phyloP scores from a whole-genome alignment of 2,329 filamentous ascomycete species.

The Fusarium gaditjirri region DNA sequence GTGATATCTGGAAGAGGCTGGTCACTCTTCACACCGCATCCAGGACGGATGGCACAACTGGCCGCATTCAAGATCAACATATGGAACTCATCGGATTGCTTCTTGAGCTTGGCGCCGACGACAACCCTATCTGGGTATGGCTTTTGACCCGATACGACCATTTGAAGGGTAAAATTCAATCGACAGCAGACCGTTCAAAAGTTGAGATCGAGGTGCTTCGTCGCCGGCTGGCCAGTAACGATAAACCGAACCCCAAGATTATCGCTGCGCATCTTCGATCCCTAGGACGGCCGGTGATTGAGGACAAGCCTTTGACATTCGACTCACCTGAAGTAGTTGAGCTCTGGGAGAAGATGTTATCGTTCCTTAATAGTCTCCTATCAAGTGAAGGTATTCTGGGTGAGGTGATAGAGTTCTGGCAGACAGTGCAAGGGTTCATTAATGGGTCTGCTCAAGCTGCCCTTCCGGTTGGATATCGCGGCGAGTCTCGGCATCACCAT shows the following conservation, averaged over 20 bases:
- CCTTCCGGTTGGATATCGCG: constrained; percentile 83
- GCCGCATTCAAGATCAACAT: constrained; percentile 79
- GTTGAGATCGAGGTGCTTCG: constrained; percentile 93
- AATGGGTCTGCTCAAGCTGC: constrained; percentile 83
- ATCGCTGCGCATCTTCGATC: constrained; percentile 82
- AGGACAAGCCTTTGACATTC: constrained; percentile 70
- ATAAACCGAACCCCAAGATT: constrained; percentile 75
- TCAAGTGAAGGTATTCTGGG: constrained; percentile 84
- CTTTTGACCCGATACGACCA: constrained; percentile 89
- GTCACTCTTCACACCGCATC: constrained; percentile 72
- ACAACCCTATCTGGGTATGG: constrained; percentile 98
- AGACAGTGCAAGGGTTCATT: constrained; percentile 89
- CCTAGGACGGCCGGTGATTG: constrained; percentile 73
- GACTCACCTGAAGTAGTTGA: constrained; percentile 86
- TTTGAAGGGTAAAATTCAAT: constrained; percentile 84
- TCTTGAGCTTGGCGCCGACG: constrained; percentile 92
- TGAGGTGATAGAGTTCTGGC: constrained; percentile 94
- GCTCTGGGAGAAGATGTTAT: constrained; percentile 89
- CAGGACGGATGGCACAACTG: constrained; percentile 58
- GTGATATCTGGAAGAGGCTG: constrained; percentile 86
- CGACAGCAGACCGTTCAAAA: constrained; percentile 84
- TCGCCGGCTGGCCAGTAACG: constrained; percentile 78
- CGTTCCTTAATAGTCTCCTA: constrained; percentile 78
- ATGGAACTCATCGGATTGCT: constrained; percentile 91
- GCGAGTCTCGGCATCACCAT: constrained; percentile 84